Evolutionary conservation across 495 filamentous ascomycete genomes (phyloP), one percentile per base, ranked within the genome.

Genomic region (Jackrogersella multiformis): DNA sequence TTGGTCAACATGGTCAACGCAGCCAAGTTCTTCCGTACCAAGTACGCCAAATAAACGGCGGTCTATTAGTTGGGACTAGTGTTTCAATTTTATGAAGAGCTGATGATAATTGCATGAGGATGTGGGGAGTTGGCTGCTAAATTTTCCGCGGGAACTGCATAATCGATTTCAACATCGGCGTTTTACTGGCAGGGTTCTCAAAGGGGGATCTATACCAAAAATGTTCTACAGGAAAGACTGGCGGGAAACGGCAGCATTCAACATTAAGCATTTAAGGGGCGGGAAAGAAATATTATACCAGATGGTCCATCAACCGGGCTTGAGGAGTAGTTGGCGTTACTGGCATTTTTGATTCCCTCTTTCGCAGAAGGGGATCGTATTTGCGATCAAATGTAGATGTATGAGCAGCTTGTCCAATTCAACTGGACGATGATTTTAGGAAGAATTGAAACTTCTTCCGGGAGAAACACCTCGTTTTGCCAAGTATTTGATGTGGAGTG

Each of bases 1-100:
- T 84, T 97, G 74, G 84, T 81, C 80, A 94, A 97, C 86, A 89
- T 98, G 92, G 92, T 98, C 80, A 89, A 91, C 75, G 95, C 96
- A 34, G 93, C 95, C 82, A 97, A 97, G 88, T 90, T 80, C 87
- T 97, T 88, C 92, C 95, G 95, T 76, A 79, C 88, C 77, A 90
- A 98, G 88, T 89, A 96, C 79, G 72, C 84, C 70, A 83, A 89
- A 74, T 80, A 75, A 69, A 75, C 16, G 66, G 67, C 38, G 64
- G 38, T 53, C 30, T n/a, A 24, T 52, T 57, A 23, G 26, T 10
- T 18, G 34, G 59, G 57, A 48, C 23, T 56, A 21, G 38, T 53
- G 51, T 55, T 38, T 56, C 30, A n/a, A 34, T 70, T 63, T 64
- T 55, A 58, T 49, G 39, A 66, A 70, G 68, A 71, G 54, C 57